Conservation (phyloP, 768 basidiomycete species). For the Chalciporus piperatus region DNA sequence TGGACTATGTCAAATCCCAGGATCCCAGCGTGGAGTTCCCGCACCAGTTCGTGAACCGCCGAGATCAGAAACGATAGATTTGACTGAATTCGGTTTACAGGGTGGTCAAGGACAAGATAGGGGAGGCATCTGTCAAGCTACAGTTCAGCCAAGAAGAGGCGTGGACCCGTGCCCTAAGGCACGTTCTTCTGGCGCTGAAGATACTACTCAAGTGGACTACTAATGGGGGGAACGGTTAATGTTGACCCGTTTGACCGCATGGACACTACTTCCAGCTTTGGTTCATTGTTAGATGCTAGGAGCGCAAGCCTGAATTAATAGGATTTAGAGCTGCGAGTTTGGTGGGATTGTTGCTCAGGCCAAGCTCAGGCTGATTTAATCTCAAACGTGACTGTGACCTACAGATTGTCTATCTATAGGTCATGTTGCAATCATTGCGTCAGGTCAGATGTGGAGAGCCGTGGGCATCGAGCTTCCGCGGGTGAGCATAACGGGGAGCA, state of each 20-base stretch:
- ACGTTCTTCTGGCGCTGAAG: constrained; percentile 86
- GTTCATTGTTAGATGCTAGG: not conserved
- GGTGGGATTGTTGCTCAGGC: no score
- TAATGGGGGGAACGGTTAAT: constrained; percentile 65
- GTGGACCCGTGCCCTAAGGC: constrained; percentile 92
- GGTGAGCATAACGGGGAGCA: no score
- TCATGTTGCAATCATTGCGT: not conserved
- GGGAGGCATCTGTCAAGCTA: constrained; percentile 89
- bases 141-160: constrained; percentile 94
- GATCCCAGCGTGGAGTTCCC: constrained; percentile 76
- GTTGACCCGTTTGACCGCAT: not conserved
- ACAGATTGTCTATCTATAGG: not conserved
- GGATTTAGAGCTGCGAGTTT: not conserved
- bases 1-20: constrained; percentile 79
- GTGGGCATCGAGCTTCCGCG: not conserved
- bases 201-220: constrained; percentile 86
- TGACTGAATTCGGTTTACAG: constrained; percentile 37
- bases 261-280: constrained; percentile 8
- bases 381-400: not conserved
- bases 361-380: no score
- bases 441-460: not conserved
- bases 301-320: constrained; percentile 16
- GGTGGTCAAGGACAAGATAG: constrained; percentile 91
- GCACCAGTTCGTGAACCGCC: constrained; percentile 65
- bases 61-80: not conserved